phyloP scores from a whole-genome alignment of 345 rosid species.

The Aethionema arabicum region DNA sequence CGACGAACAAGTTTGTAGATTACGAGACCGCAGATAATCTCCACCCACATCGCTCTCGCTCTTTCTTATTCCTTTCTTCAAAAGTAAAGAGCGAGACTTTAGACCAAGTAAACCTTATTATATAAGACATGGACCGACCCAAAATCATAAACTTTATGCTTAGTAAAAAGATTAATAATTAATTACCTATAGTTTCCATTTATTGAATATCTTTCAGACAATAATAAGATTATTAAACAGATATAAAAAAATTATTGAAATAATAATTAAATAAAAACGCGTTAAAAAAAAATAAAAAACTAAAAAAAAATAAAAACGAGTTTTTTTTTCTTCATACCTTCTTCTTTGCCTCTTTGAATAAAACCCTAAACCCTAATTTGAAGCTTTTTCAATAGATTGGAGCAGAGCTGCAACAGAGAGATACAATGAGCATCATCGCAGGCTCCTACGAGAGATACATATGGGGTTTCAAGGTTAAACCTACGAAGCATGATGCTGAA shows the following conservation, averaged over 20 bases:
- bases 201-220: too few relatives aligned
- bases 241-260: too few relatives aligned
- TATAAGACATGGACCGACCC: not conserved
- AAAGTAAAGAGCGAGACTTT: not conserved
- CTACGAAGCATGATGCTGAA: conserved; percentile 38
- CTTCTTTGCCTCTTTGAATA: not conserved
- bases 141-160: too few relatives aligned
- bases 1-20: conserved; percentile 50
- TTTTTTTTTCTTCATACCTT: too few relatives aligned
- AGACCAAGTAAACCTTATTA: not conserved
- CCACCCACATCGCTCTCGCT: conserved; percentile 64
- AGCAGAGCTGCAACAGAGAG: not conserved
- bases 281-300: too few relatives aligned
- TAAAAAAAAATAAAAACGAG: too few relatives aligned
- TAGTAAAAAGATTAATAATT: too few relatives aligned
- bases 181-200: too few relatives aligned
- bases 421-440: conserved; percentile 66
- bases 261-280: too few relatives aligned
- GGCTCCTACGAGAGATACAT: conserved; percentile 91
- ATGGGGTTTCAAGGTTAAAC: conserved; percentile 85
- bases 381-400: not conserved
- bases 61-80: not conserved
- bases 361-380: conserved; percentile 31
- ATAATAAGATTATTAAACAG: too few relatives aligned
- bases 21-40: conserved; percentile 69